Evolutionary conservation across 305 asterid genomes (phyloP), one percentile per base, ranked within the genome.

Genomic region (Solanum hybrid): DNA sequence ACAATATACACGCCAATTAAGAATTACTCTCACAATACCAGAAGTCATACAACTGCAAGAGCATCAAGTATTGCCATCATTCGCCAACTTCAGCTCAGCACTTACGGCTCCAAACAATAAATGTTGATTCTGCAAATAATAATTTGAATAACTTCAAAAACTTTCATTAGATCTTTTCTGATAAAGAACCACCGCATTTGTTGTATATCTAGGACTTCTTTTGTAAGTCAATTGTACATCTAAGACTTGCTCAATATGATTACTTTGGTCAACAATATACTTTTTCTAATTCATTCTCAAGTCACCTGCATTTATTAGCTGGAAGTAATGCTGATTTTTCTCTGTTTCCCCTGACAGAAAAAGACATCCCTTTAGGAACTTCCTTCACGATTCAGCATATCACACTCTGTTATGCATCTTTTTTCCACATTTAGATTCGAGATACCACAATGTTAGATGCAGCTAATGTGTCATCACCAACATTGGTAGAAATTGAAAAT

Each of bases 81-180:
- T 32, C 88, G 35, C 51, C 88, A 85, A 56, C 77, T 85, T 85
- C 88, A 85, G 77, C 76, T 31, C 88, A 85, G n/a, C 88, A 20
- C 76, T 31, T 85, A 11, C 0, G 32, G 88, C 46, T 85, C 88
- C 88, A 85, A 22, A 56, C 77, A 56, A 32, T 32, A 32, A 60
- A 32, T 32, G 87, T 22, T 85, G 88, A 56, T 20, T 85, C 88
- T 85, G 77, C 76, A 85, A 36, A 56, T 32, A 85, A 32, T 32
- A 56, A 85, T 4, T 85, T n/a, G 77, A 85, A 56, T 56, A 31
- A 20, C 27, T 42, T 84, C 87, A 84, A 84, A 82, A 31, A 20
- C 75, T 31, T 84, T 10, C 87, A 84, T 20, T 84, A 22, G 8
- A 56, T 84, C 31, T 84, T 46, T 84, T 51, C 75, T 32, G 22